phyloP scores from a whole-genome alignment of 371 early-diverging fungal genomes.

The Phascolomyces articulosus region DNA sequence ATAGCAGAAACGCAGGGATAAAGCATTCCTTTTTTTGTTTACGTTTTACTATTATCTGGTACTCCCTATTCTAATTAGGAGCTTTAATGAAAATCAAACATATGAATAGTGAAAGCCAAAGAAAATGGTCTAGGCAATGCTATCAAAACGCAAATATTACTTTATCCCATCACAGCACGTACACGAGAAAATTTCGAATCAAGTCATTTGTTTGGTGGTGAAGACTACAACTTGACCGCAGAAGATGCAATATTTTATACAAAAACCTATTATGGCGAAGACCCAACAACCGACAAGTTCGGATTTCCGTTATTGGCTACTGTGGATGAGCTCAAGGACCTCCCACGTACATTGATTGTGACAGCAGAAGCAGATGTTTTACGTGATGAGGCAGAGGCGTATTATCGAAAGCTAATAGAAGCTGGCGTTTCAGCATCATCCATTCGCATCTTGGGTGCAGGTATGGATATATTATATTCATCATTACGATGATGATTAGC shows the following conservation, averaged over 20 bases:
- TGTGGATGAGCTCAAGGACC: conserved; percentile 22
- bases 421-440: conserved; percentile 26
- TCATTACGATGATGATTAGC: not conserved
- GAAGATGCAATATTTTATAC: not conserved
- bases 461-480: no score
- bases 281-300: not conserved
- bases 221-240: not conserved
- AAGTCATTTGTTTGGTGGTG: not conserved
- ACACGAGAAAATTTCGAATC: not conserved
- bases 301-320: conserved; percentile 15
- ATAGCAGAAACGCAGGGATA: no score
- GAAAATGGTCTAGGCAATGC: conserved; percentile 7
- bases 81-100: no score
- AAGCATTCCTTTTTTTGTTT: no score
- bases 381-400: conserved; percentile 36
- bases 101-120: conserved; percentile 18
- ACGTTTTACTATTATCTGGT: no score
- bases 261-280: not conserved
- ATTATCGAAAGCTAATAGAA: conserved; percentile 18
- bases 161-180: conserved; percentile 7
- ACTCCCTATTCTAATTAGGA: no score
- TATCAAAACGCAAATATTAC: conserved; percentile 10
- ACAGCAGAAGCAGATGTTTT: conserved; percentile 34
- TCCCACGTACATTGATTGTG: conserved; percentile 33
- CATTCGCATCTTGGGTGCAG: not conserved